phyloP scores from a whole-genome alignment of 768 basidiomycete species.

The Panaeolus cyanescens region DNA sequence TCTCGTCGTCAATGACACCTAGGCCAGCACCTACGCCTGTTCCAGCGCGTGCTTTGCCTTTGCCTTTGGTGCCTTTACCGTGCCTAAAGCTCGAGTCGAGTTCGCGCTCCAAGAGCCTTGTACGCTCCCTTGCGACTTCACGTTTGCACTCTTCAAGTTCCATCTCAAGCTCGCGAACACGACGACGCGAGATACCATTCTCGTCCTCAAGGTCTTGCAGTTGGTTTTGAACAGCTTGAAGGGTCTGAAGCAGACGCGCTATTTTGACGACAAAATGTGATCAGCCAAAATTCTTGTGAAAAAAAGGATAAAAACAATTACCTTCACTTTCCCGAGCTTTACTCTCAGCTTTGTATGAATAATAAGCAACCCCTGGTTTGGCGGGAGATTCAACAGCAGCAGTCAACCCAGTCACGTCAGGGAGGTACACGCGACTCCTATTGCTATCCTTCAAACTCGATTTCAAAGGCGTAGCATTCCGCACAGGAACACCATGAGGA shows the following conservation, averaged over 20 bases:
- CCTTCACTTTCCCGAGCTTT: constrained; percentile 67
- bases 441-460: constrained; percentile 23
- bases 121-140: constrained; percentile 74
- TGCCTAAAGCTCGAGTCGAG: constrained; percentile 35
- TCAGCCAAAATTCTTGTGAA: neutral
- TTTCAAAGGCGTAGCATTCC: constrained; percentile 19
- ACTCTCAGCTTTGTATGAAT: constrained; percentile 45
- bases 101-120: constrained; percentile 59
- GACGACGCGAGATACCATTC: constrained; percentile 76
- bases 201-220: constrained; percentile 78
- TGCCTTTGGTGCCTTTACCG: constrained; percentile 26
- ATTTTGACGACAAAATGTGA: constrained; percentile 4
- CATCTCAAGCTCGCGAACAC: constrained; percentile 85
- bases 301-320: constrained; percentile 25
- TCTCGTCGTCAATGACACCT: constrained; percentile 35
- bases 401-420: constrained; percentile 85
- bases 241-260: constrained; percentile 65
- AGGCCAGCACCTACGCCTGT: constrained; percentile 21
- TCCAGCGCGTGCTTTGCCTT: constrained; percentile 40
- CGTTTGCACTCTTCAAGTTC: constrained; percentile 84
- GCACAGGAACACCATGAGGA: constrained; percentile 4
- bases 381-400: constrained; percentile 77
- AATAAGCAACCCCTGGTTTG: constrained; percentile 53
- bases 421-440: constrained; percentile 56
- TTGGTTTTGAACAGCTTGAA: constrained; percentile 66